Percentiles rank a stretch among this genome's conserved stretches.
Evolutionary conservation across 2,329 filamentous ascomycete species (phyloP).

Genomic region (Anthostomella pinea): DNA sequence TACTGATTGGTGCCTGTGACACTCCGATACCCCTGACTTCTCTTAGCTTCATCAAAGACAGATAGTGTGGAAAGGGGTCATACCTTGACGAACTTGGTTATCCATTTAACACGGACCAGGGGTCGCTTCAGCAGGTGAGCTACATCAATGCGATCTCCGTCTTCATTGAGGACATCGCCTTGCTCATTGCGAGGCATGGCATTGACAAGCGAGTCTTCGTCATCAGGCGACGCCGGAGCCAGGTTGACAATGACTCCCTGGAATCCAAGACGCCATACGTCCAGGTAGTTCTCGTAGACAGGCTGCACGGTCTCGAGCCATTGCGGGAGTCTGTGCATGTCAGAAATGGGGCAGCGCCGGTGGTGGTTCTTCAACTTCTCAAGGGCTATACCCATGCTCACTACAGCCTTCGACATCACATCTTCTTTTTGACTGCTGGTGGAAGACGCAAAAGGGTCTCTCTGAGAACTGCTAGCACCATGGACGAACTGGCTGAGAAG

Average conservation of each 20-base stretch:
- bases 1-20: constrained; percentile 51
- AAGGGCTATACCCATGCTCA: constrained; percentile 88
- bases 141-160: constrained; percentile 90
- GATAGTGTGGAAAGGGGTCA: neutral
- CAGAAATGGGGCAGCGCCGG: constrained; percentile 71
- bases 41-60: constrained; percentile 30
- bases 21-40: constrained; percentile 55
- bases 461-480: constrained; percentile 60
- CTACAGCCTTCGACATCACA: constrained; percentile 76
- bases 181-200: constrained; percentile 60
- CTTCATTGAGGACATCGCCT: constrained; percentile 65
- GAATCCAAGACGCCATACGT: constrained; percentile 88
- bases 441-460: constrained; percentile 64
- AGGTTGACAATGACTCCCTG: constrained; percentile 93
- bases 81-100: constrained; percentile 79
- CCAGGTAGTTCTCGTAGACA: constrained; percentile 82
- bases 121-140: constrained; percentile 89
- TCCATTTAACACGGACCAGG: constrained; percentile 80
- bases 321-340: constrained; percentile 67
- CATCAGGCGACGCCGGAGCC: constrained; percentile 63
- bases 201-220: constrained; percentile 58
- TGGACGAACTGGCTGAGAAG: constrained; percentile 81
- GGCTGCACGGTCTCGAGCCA: constrained; percentile 80
- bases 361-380: constrained; percentile 81
- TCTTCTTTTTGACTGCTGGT: constrained; percentile 51